Percentiles rank a stretch among this genome's conserved stretches.
Conservation (phyloP, 495 filamentous ascomycete genomes). For the Xylaria castorea region DNA sequence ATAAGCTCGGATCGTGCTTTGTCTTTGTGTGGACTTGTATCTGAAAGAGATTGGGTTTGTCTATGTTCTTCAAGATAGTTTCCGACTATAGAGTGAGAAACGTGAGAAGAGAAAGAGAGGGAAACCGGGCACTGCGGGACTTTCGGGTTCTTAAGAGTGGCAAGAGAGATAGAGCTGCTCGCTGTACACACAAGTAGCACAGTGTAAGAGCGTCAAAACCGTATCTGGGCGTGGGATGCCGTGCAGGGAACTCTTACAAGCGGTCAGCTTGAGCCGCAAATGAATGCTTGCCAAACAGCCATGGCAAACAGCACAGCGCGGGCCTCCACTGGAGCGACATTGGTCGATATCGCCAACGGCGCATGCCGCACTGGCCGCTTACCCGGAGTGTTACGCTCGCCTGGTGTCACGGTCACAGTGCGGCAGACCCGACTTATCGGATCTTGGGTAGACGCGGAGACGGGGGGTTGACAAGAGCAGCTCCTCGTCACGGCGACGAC, state of each 20-base stretch:
- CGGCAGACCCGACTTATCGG: conserved; percentile 41
- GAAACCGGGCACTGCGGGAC: conserved; percentile 21
- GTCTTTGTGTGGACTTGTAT: background rate
- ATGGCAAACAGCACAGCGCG: conserved; percentile 6
- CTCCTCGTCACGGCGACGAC: conserved; percentile 36
- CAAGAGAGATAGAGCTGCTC: conserved; percentile 15
- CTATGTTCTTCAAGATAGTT: conserved; percentile 12
- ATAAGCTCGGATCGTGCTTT: conserved; percentile 11
- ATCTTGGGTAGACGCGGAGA: conserved; percentile 21
- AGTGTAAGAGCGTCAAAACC: conserved; percentile 15
- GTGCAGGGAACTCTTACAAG: conserved; percentile 22
- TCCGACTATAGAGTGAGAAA: conserved; percentile 9
- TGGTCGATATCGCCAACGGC: conserved; percentile 30
- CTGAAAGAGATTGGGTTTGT: conserved; percentile 9
- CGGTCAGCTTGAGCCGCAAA: conserved; percentile 29
- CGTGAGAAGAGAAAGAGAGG: conserved; percentile 23
- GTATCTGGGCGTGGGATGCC: conserved; percentile 25
- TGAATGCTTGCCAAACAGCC: conserved; percentile 1
- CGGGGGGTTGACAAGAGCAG: conserved; percentile 22
- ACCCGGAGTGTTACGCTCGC: conserved; percentile 31
- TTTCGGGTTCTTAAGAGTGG: conserved; percentile 24
- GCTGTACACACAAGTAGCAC: conserved; percentile 21
- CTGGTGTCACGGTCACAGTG: conserved; percentile 42
- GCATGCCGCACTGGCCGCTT: conserved; percentile 36
- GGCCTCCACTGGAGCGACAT: conserved; percentile 21